Base-by-base conservation (phyloP, 2,329 filamentous ascomycete genomes). In the Geosmithia morbida region DNA sequence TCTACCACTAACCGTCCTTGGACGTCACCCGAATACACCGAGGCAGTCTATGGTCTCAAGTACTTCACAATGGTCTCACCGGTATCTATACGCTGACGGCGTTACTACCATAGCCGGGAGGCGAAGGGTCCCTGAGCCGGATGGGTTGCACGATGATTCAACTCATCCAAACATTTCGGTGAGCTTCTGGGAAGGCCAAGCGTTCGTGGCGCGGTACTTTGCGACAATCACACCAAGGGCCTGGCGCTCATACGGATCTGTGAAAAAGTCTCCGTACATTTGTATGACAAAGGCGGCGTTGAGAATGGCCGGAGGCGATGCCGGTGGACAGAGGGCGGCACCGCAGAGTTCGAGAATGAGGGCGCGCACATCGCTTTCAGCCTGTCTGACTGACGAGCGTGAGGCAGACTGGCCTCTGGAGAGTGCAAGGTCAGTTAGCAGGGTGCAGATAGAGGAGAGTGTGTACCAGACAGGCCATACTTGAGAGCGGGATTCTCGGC, bases 201-300 rank as follows among this genome's bases (percentile, higher is more conserved):
- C 65, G 22, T 62, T 59, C 14, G 62, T 58, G 44, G 68, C 67
- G 6, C 64, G 62, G 47, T 71, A 72, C 44, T 63, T 69, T 45
- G 71, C 69, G 4, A 65, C 62, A 2, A 67, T 67, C 0, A 57
- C 63, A 16, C 60, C 59, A 54, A 66, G 48, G 1, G 64, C 64
- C 18, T 54, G 53, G 1, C 63, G 55, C 49, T 67, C 64, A 43
- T 64, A 66, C 10, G 54, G 56, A 46, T 67, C 64, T 2, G 63
- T 66, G 49, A 67, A 67, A 44, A 65, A 67, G 46, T 67, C 64
- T 1, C 64, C 63, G 22, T 66, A 67, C n/a, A 66, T 49, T 53
- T 66, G 61, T 50, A 67, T 66, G 4, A 64, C 62, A 37, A 66
- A 62, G 0, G 61, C 62, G 0, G 64, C 61, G 7, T 66, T 64